phyloP scores from a whole-genome alignment of 495 filamentous ascomycete species.

The Cercophora samala region DNA sequence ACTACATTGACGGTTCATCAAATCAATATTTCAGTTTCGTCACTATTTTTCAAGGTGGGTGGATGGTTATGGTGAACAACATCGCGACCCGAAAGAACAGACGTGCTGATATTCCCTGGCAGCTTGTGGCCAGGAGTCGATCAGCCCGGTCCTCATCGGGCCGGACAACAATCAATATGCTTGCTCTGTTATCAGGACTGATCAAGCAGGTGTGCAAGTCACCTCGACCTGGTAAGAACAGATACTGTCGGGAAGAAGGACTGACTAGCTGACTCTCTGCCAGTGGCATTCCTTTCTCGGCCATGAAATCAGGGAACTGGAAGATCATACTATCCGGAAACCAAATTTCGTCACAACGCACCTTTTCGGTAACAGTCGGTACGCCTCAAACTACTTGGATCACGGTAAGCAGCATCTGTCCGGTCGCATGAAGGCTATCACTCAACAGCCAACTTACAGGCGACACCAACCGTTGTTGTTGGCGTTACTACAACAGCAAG shows the following conservation, averaged over 20 bases:
- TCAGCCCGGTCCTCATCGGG: conserved; percentile 41
- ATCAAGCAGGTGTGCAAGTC: conserved; percentile 36
- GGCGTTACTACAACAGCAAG: conserved; percentile 42
- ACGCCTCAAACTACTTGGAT: conserved; percentile 35
- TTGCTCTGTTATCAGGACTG: conserved; percentile 40
- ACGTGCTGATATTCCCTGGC: conserved; percentile 4
- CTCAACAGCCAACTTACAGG: conserved; percentile 23
- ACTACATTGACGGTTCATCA: conserved; percentile 42
- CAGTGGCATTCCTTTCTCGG: conserved; percentile 41
- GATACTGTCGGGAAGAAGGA: not conserved
- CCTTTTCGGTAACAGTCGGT: conserved; percentile 37
- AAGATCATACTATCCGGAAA: conserved; percentile 40
- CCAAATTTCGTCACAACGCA: conserved; percentile 41
- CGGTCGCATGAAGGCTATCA: not conserved
- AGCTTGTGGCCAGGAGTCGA: conserved; percentile 41
- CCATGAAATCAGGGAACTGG: conserved; percentile 41
- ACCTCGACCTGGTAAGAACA: conserved; percentile 40
- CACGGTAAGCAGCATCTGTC: conserved; percentile 28
- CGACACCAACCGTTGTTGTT: conserved; percentile 40
- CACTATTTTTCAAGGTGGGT: conserved; percentile 42
- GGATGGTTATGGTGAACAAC: not conserved
- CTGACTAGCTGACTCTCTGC: not conserved
- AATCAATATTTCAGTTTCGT: conserved; percentile 43
- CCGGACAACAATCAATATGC: conserved; percentile 36
- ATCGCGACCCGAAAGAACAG: not conserved